These are phyloP conservation scores for Oenanthe javanica DNA, from an alignment of 140 eudicot genomes.

Conservation along the genomic window DNA sequence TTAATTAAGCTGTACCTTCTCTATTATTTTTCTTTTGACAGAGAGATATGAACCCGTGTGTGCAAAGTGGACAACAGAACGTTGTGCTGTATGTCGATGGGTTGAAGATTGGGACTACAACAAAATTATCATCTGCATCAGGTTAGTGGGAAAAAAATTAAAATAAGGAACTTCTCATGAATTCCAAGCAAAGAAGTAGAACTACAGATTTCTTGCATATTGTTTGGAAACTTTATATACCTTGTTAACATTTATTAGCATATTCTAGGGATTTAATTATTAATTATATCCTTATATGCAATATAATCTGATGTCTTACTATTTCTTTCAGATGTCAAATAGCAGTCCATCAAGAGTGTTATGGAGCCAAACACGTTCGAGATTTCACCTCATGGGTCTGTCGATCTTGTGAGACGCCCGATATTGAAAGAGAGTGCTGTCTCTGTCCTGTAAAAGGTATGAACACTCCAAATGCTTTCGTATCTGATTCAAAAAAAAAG, in stretches of 20 bases:
- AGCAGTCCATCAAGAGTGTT: slow-evolving; percentile 99
- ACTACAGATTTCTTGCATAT: background rate
- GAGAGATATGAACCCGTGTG: slow-evolving; percentile 81
- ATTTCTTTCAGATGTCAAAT: slow-evolving; percentile 74
- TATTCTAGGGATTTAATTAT: background rate
- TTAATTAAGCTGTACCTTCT: slow-evolving; percentile 16
- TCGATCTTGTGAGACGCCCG: slow-evolving; percentile 89
- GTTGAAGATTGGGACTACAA: slow-evolving; percentile 99
- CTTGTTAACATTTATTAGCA: background rate
- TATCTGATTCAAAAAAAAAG: background rate
- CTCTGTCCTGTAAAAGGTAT: slow-evolving; percentile 97
- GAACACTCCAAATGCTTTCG: slow-evolving; percentile 12
- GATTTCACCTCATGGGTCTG: slow-evolving; percentile 99
- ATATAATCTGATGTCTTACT: slow-evolving; percentile 9
- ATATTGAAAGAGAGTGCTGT: slow-evolving; percentile 86
- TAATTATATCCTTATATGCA: background rate
- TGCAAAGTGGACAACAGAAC: slow-evolving; percentile 99
- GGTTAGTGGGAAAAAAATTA: slow-evolving; percentile 22
- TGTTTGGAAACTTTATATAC: background rate
- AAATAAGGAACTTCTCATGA: slow-evolving; percentile 4
- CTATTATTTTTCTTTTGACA: slow-evolving; percentile 22
- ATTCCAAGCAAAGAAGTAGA: background rate
- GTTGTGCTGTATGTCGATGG: slow-evolving; percentile 99
- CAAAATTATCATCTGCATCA: slow-evolving; percentile 89
- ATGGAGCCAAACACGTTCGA: slow-evolving; percentile 79